Percentiles rank a stretch among this genome's conserved stretches.
phyloP scores from a whole-genome alignment of 1,139 yeast species.

The Nakaseomyces bracarensis region DNA sequence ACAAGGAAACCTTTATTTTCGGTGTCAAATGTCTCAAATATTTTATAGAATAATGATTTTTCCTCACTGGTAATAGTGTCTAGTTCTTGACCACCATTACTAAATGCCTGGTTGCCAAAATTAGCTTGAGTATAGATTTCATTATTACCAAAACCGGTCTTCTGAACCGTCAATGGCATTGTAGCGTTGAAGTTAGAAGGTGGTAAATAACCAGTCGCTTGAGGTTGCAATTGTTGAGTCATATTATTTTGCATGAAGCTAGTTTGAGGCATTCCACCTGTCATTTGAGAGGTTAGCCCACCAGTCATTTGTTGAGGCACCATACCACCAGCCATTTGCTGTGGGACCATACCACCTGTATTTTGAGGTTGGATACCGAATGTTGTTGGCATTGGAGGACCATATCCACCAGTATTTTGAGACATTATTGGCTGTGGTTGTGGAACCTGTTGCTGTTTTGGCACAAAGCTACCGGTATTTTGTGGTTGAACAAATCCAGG shows the following conservation, averaged over 20 bases:
- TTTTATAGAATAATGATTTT: slow-evolving; percentile 75
- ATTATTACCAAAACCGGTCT: slow-evolving; percentile 49
- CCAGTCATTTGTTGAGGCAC: slow-evolving; percentile 40
- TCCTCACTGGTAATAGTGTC: slow-evolving; percentile 66
- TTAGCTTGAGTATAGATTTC: slow-evolving; percentile 31
- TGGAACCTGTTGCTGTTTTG: neutral
- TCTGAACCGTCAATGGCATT: slow-evolving; percentile 33
- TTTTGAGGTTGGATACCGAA: slow-evolving; percentile 28
- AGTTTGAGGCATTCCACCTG: slow-evolving; percentile 13
- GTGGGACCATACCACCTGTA: slow-evolving; percentile 33
- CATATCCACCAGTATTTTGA: slow-evolving; percentile 28
- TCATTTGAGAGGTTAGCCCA: slow-evolving; percentile 20
- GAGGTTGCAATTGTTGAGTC: slow-evolving; percentile 28
- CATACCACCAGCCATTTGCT: slow-evolving; percentile 38
- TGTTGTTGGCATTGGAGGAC: slow-evolving; percentile 6
- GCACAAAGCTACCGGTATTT: slow-evolving; percentile 26
- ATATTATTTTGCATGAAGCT: slow-evolving; percentile 11
- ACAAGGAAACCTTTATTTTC: slow-evolving; percentile 58
- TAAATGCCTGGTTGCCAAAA: slow-evolving; percentile 26
- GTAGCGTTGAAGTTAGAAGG: slow-evolving; percentile 29
- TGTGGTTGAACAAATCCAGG: slow-evolving; percentile 25
- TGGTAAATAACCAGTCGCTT: slow-evolving; percentile 37
- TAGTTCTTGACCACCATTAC: slow-evolving; percentile 44
- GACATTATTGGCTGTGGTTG: slow-evolving; percentile 10
- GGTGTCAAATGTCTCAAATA: slow-evolving; percentile 82